phyloP scores from a whole-genome alignment of 192 early-diverging fungal species.

The Globomyces pollinis-pini region DNA sequence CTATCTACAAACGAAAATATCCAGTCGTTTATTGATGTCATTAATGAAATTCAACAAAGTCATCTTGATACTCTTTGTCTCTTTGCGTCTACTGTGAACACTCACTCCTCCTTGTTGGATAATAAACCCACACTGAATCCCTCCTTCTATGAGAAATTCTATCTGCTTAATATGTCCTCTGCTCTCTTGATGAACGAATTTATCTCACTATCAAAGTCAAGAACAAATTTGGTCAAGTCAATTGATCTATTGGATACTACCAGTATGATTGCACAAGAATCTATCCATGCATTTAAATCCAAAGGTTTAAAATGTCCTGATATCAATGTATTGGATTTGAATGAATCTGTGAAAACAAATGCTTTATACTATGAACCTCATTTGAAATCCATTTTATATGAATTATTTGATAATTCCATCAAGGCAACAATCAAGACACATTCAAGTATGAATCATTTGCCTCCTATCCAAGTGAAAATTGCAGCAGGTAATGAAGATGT shows the following conservation, averaged over 20 bases:
- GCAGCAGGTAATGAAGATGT: slow-evolving; percentile 57
- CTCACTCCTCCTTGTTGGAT: too few species aligned
- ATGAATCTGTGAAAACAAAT: slow-evolving; percentile 36
- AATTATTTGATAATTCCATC: slow-evolving; percentile 54
- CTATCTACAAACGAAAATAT: too few species aligned
- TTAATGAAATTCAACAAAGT: too few species aligned
- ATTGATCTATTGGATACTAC: slow-evolving; percentile 50
- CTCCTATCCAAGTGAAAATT: slow-evolving; percentile 45
- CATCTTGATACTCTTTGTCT: too few species aligned
- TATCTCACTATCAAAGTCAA: slow-evolving; percentile 44
- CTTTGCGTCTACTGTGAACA: too few species aligned
- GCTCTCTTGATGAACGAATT: slow-evolving; percentile 56
- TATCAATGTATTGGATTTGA: slow-evolving; percentile 36
- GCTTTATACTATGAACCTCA: slow-evolving; percentile 50
- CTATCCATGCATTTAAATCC: slow-evolving; percentile 25
- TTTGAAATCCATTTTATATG: slow-evolving; percentile 49
- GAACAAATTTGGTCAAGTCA: slow-evolving; percentile 47
- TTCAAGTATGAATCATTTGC: slow-evolving; percentile 17
- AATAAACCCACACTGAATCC: too few species aligned
- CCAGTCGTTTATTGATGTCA: too few species aligned
- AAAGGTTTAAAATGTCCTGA: slow-evolving; percentile 10
- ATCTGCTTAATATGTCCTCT: slow-evolving; percentile 51
- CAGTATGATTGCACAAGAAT: slow-evolving; percentile 33
- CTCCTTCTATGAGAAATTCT: slow-evolving; percentile 55
- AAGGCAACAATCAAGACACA: slow-evolving; percentile 46